phyloP scores from a whole-genome alignment of 495 filamentous ascomycete genomes.

The Podospora didyma region DNA sequence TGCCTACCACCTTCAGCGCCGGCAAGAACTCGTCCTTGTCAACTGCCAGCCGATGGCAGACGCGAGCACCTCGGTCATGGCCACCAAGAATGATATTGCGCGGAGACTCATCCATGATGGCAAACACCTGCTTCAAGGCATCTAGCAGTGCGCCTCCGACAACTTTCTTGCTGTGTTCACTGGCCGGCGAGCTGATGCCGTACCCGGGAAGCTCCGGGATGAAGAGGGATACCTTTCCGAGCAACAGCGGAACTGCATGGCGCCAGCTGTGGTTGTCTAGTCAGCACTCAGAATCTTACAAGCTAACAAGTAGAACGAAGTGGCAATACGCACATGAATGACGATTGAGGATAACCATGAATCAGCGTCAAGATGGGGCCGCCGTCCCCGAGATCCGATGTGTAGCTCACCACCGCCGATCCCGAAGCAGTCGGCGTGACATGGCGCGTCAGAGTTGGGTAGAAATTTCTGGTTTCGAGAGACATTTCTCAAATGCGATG shows the following conservation, averaged over 20 bases:
- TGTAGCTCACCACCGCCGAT: constrained; percentile 20
- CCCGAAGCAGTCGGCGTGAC: constrained; percentile 17
- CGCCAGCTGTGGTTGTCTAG: constrained; percentile 16
- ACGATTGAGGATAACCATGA: constrained; percentile 23
- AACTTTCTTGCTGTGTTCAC: constrained; percentile 27
- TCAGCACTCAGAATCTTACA: no score
- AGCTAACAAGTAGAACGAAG: no score
- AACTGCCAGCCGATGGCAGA: constrained; percentile 44
- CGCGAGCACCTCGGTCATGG: constrained; percentile 47
- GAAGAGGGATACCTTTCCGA: constrained; percentile 27
- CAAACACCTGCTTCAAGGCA: constrained; percentile 22
- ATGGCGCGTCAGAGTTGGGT: constrained; percentile 13
- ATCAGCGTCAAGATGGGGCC: constrained; percentile 19
- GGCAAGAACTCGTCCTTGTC: constrained; percentile 6
- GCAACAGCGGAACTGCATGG: constrained; percentile 13
- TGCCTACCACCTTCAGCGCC: constrained; percentile 18
- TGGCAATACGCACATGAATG: constrained; percentile 17
- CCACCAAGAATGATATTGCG: constrained; percentile 32
- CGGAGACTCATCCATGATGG: neutral
- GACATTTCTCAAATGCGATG: neutral
- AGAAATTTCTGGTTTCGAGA: constrained; percentile 18
- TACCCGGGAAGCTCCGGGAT: constrained; percentile 48
- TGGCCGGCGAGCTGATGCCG: constrained; percentile 33
- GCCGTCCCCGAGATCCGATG: constrained; percentile 14
- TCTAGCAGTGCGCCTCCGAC: constrained; percentile 36